Base-by-base conservation (phyloP, 768 basidiomycete genomes). In the Auricularia heimuer region DNA sequence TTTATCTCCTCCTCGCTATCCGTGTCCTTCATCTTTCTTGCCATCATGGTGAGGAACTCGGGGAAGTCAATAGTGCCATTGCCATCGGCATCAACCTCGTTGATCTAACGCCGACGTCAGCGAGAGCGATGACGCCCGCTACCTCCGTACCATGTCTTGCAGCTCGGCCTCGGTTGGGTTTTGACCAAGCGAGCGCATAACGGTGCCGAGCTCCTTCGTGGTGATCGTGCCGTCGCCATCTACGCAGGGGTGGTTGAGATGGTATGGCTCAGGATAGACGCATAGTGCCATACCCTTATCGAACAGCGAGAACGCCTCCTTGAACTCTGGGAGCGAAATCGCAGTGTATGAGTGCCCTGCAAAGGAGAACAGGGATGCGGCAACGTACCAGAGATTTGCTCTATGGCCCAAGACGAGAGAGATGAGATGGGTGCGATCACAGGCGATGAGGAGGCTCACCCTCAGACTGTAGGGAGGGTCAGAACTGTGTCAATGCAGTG, bases 261-360 rank as follows among this genome's bases (percentile, higher is more conserved):
- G 37, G 18, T 58, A 42, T 39, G 54, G 16, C 44, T 45, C 21
- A 63, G 44, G 34, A 18, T 65, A 60, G 58, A 42, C 62, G 60
- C 34, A 51, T 63, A 65, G 56, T 62, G 54, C 76, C 82, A 65
- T 66, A 93, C 94, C 91, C 77, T 94, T 95, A 81, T 97, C 94
- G 76, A 98, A 98, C 24, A 98, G 84, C 66, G 94, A 93, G 80
- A 98, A 98, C 62, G 95, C 95, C 81, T 98, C 96, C 83, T 96
- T 98, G 86, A 95, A 98, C 78, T 96, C 94, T 92, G 74, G 39
- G 35, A 56, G 60, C 69, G n/a, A 39, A 24, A 56, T 14, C 39
- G 44, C 35, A 61, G 12, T 54, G 35, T 29, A 39, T 62, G 11
- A n/a, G 37, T 54, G 10, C 21, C 18, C 18, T 33, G 44, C 62